These are phyloP conservation scores for Punica granatum DNA, from an alignment of 345 rosid genomes.

Conservation along the genomic window DNA sequence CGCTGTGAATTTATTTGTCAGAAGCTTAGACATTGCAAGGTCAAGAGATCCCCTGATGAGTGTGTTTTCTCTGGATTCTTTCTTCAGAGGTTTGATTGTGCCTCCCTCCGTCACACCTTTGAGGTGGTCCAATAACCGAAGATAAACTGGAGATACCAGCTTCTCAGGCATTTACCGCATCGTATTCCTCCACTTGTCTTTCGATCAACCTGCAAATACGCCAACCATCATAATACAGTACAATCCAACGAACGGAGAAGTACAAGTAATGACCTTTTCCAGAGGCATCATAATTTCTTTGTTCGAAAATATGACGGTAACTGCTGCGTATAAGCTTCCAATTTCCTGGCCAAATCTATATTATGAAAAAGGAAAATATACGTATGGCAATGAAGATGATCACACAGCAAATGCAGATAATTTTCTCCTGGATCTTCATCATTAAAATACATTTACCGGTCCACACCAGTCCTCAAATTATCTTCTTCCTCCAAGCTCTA, in stretches of 20 bases:
- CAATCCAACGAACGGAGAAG: neutral
- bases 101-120: too few relatives aligned
- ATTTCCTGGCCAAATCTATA: constrained; percentile 36
- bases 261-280: neutral
- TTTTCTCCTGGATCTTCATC: neutral
- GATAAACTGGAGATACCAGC: too few relatives aligned
- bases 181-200: constrained; percentile 71
- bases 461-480: constrained; percentile 34
- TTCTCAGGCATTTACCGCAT: constrained; percentile 8
- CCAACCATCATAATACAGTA: neutral
- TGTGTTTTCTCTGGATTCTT: too few relatives aligned
- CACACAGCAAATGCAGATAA: neutral
- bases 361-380: neutral
- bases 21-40: too few relatives aligned
- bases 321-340: constrained; percentile 36
- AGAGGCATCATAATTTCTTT: constrained; percentile 23
- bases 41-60: too few relatives aligned
- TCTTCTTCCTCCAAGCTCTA: constrained; percentile 57
- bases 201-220: constrained; percentile 38
- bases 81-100: too few relatives aligned
- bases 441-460: constrained; percentile 14
- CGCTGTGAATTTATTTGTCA: too few relatives aligned
- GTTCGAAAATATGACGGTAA: constrained; percentile 15
- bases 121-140: too few relatives aligned
- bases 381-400: neutral